phyloP scores from a whole-genome alignment of 1,284 basidiomycete genomes.

The Leucoagaricus sp. region DNA sequence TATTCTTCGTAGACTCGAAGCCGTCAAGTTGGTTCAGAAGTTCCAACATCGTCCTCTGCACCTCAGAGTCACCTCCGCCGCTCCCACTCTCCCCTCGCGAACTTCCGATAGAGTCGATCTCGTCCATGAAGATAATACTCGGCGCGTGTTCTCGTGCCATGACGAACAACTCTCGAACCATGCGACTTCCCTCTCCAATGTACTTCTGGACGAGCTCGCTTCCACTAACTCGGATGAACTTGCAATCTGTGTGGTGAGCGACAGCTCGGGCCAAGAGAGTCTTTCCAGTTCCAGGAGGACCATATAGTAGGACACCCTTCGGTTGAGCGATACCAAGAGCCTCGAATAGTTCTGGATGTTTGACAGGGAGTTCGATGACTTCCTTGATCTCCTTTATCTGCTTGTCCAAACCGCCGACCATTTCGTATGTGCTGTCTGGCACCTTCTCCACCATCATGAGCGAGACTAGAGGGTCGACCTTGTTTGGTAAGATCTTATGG shows the following conservation, averaged over 20 bases:
- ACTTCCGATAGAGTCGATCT: constrained; percentile 97
- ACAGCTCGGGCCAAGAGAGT: constrained; percentile 92
- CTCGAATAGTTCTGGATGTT: constrained; percentile 98
- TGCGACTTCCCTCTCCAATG: constrained; percentile 95
- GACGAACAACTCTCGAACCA: constrained; percentile 97
- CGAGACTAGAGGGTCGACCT: constrained; percentile 93
- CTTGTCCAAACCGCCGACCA: constrained; percentile 98
- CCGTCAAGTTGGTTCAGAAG: constrained; percentile 96
- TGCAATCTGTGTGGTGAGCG: constrained; percentile 97
- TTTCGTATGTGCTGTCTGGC: constrained; percentile 98
- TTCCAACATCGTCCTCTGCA: constrained; percentile 98
- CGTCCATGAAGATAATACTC: constrained; percentile 99
- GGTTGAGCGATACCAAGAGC: constrained; percentile 96
- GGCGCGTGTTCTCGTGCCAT: constrained; percentile 99
- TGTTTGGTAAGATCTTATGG: constrained; percentile 93
- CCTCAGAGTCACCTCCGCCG: constrained; percentile 93
- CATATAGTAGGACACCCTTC: constrained; percentile 95
- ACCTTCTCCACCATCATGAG: constrained; percentile 99
- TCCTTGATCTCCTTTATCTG: constrained; percentile 99
- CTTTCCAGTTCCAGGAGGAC: constrained; percentile 97
- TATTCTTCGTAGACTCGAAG: constrained; percentile 97
- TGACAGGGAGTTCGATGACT: constrained; percentile 97
- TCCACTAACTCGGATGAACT: constrained; percentile 96
- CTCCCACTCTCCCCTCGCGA: constrained; percentile 90
- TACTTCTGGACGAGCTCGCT: constrained; percentile 98